Evolutionary conservation across 345 rosid genomes (phyloP), one percentile per base, ranked within the genome.

Genomic region (Melastoma malabathricum): DNA sequence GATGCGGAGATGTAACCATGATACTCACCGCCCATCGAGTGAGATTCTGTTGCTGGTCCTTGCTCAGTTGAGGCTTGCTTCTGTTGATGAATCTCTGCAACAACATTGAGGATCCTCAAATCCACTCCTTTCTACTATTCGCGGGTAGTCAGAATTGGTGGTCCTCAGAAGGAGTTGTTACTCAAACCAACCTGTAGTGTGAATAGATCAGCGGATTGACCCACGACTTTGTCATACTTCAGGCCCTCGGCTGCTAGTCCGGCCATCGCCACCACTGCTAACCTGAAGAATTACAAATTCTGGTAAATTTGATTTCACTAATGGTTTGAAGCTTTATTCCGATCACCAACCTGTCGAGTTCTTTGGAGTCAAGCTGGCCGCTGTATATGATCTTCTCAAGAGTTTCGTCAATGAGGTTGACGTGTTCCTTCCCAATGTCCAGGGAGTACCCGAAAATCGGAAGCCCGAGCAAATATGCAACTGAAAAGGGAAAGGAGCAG

Each of bases 181-280:
- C n/a, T n/a, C n/a, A n/a, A n/a, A n/a, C 58, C 29, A 44, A 86
- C 96, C 92, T 90, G 98, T 55, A 90, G 98, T 47, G 78, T 76
- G 79, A 90, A 86, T n/a, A 90, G 87, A 70, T 90, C 98, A 0
- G 98, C 98, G 13, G 98, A 90, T 62, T 90, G 96, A 51, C 96
- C 98, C 2, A 86, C 63, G n/a, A 84, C 94, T 77, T 86, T 90
- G 68, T 90, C 94, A 59, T 82, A 90, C 56, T 72, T 72, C 44
- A 86, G 73, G 65, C 98, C 92, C 59, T 90, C 98, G 3, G 96
- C 98, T 0, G 96, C 94, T 61, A 90, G 88, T 61, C 96, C 92
- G 45, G 96, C 98, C 98, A 90, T 80, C 18, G 98, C 79, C 19
- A 84, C 89, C 15, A 80, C 87, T 6, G 96, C 83, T 63, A 90